Conservation (phyloP, 768 basidiomycete genomes). For the Hypholoma sublateritium region DNA sequence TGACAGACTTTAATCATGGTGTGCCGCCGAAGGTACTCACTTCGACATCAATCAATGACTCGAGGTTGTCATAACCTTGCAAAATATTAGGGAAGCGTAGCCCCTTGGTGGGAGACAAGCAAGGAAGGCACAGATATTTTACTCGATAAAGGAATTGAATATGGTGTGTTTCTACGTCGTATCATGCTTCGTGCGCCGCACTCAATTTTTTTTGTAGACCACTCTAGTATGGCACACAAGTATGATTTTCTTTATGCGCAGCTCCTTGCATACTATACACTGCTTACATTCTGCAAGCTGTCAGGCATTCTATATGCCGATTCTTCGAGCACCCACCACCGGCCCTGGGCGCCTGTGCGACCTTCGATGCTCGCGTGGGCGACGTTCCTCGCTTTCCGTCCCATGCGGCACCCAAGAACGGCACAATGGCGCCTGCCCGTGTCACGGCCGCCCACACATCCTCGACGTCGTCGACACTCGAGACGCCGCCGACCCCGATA, state of each 20-base stretch:
- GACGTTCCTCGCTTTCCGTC: too few species aligned
- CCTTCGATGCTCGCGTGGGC: too few species aligned
- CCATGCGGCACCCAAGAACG: too few species aligned
- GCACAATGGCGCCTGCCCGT: too few species aligned
- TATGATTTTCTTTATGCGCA: constrained; percentile 21
- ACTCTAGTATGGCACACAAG: constrained; percentile 66
- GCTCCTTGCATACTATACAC: constrained; percentile 55
- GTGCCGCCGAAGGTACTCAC: constrained; percentile 48
- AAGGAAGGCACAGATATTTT: not conserved
- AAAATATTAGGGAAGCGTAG: constrained; percentile 49
- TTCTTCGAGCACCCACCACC: too few species aligned
- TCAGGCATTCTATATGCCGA: constrained; percentile 66
- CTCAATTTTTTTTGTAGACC: constrained; percentile 34
- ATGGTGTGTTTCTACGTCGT: constrained; percentile 11
- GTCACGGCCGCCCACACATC: too few species aligned
- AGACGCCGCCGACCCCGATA: too few species aligned
- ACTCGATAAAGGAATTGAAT: not conserved
- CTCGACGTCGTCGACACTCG: too few species aligned
- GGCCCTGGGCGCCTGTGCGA: too few species aligned
- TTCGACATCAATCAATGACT: not conserved
- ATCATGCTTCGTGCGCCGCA: not conserved
- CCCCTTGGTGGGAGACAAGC: constrained; percentile 79
- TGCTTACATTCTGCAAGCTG: constrained; percentile 42
- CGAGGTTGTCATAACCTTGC: not conserved
- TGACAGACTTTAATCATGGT: constrained; percentile 65